Conservation (phyloP, 345 rosid genomes). For the Boechera divaricarpa region DNA sequence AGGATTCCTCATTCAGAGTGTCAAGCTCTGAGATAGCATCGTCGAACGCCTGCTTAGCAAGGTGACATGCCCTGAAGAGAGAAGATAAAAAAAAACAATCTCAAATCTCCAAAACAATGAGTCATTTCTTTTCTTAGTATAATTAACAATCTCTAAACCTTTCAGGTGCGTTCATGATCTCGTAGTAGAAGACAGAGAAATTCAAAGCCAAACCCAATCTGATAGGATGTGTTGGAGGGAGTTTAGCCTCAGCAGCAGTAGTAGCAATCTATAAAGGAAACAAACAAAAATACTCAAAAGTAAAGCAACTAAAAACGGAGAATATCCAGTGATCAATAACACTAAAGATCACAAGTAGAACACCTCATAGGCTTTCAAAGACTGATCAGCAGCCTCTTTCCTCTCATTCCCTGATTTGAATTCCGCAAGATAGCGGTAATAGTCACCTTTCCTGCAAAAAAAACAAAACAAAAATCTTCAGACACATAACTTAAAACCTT, state of each 20-base stretch:
- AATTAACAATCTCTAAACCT: conserved; percentile 48
- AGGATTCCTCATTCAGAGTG: conserved; percentile 69
- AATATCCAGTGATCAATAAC: background rate
- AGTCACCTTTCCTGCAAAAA: conserved; percentile 72
- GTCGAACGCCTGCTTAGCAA: conserved; percentile 75
- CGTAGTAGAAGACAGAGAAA: conserved; percentile 79
- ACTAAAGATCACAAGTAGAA: conserved; percentile 8
- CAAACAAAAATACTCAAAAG: background rate
- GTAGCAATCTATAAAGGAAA: conserved; percentile 58
- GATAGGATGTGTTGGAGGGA: conserved; percentile 73
- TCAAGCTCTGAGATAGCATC: conserved; percentile 79
- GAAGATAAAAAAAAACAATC: conserved; percentile 3
- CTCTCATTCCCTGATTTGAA: conserved; percentile 60
- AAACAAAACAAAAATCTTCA: conserved; percentile 11
- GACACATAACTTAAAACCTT: background rate
- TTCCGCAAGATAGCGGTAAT: conserved; percentile 69
- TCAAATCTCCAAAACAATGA: conserved; percentile 13
- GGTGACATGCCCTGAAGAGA: conserved; percentile 67
- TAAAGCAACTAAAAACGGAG: background rate
- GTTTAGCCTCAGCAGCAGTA: conserved; percentile 61
- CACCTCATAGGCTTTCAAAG: conserved; percentile 77
- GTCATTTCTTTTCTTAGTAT: conserved; percentile 5
- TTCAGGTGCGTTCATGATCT: conserved; percentile 78
- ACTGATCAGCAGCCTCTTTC: conserved; percentile 65
- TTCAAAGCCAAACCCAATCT: conserved; percentile 80